These are phyloP conservation scores for Pelomyxa schiedti DNA, from an alignment of 78 protist species.

Conservation along the genomic window DNA sequence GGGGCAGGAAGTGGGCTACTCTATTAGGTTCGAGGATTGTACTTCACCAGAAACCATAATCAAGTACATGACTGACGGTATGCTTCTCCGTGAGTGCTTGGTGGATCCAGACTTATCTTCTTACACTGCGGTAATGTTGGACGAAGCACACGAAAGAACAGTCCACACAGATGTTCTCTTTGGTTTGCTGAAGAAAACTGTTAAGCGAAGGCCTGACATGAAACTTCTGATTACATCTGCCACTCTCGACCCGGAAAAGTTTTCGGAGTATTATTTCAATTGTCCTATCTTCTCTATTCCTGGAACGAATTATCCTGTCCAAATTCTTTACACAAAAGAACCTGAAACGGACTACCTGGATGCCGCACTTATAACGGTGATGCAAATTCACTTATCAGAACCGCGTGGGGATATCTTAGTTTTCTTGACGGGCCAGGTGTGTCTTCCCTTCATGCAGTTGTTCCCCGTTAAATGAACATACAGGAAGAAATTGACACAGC, in stretches of 20 bases:
- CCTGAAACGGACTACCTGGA: slow-evolving; percentile 36
- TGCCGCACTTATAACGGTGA: slow-evolving; percentile 42
- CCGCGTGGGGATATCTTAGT: slow-evolving; percentile 79
- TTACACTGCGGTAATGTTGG: slow-evolving; percentile 80
- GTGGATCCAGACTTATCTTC: slow-evolving; percentile 60
- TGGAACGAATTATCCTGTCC: slow-evolving; percentile 47
- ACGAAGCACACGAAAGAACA: slow-evolving; percentile 99
- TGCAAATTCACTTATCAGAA: slow-evolving; percentile 73
- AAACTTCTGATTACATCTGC: slow-evolving; percentile 97
- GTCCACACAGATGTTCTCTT: slow-evolving; percentile 96
- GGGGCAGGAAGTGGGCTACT: slow-evolving; percentile 94
- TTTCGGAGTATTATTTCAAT: slow-evolving; percentile 83
- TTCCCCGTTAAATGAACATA: too few species aligned
- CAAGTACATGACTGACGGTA: slow-evolving; percentile 99
- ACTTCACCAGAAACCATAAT: slow-evolving; percentile 82
- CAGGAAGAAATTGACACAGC: slow-evolving; percentile 76
- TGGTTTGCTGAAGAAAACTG: slow-evolving; percentile 81
- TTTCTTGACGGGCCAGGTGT: slow-evolving; percentile 85
- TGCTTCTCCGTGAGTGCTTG: slow-evolving; percentile 93
- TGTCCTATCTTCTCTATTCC: slow-evolving; percentile 43
- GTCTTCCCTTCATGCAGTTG: too few species aligned
- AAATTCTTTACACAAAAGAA: slow-evolving; percentile 21
- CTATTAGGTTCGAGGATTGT: slow-evolving; percentile 95
- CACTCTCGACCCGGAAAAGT: slow-evolving; percentile 96
- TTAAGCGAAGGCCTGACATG: slow-evolving; percentile 59